Evolutionary conservation across 257 asterid species (phyloP), one percentile per base, ranked within the genome.

Genomic region (Lantana camara): DNA sequence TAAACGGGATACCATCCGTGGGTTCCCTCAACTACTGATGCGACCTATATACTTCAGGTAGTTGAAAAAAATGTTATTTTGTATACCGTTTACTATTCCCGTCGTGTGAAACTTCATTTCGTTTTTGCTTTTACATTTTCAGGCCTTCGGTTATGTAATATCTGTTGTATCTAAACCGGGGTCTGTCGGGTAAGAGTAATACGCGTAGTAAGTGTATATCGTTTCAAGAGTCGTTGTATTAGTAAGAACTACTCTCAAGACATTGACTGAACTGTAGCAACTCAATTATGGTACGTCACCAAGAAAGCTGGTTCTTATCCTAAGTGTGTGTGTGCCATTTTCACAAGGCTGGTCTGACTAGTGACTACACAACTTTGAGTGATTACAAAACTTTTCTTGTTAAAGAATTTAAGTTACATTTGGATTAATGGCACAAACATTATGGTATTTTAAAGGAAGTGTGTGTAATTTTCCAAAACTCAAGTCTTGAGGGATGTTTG

Each of bases 21-120:
- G 96, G 88, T 49, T 73, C 88, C 7, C 83, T 87, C n/a, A 85
- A 85, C 78, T 87, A 73, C 79, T 85, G 74, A 88, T 57, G 82
- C 9, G 76, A 5, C 56, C 66, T 80, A 52, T 73, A 11, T 34
- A 27, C 44, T 7, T 27, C 15, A 21, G 63, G 59, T 44, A 47
- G 35, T 14, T 37, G 40, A 3, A 63, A 64, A 44, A 5, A 15
- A 50, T 35, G 48, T 47, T 34, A 32, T 4, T 65, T 57, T 50
- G 63, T 64, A 44, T 37, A 42, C 16, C 27, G 9, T 32, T 9
- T 16, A 21, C 47, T 57, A 49, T 16, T 44, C 20, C 30, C 19
- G 4, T 30, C n/a, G 49, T 40, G 70, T 20, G 24, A 70, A 60
- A 67, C 32, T 4, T 19, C 45, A 12, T 65, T 3, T 49, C 6